Base-by-base conservation (phyloP, 306 rosid species). In the Vigna unguiculata region DNA sequence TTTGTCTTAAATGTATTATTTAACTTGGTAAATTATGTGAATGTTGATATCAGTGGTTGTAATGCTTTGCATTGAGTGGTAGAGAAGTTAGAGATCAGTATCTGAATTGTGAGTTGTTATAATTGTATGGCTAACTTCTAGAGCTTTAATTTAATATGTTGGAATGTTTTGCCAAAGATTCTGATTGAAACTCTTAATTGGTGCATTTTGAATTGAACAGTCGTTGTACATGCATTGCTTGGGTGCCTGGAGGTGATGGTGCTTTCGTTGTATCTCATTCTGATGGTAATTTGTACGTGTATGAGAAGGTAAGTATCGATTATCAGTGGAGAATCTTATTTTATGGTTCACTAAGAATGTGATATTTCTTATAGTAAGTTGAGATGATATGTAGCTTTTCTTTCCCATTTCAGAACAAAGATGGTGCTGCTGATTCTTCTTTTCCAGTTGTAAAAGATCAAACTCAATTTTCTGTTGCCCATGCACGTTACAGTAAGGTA, bases 401-500 rank as follows among this genome's bases (percentile, higher is more conserved):
- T 78, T 75, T 80, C 72, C 7, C 52, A 69, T 78, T 55, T 63
- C 83, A 96, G 99, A 84, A 86, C 82, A 96, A 96, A 87, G 98
- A 96, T 54, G 90, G 90, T 45, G 95, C 91, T 21, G 93, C 89
- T 45, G 99, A 96, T 80, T 69, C 99, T 71, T 82, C 99, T 51
- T 93, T 96, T 85, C 93, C 98, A 7, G 83, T 85, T 65, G 71
- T 93, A 63, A 96, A 89, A 84, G 99, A 96, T 88, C 99, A 76
- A 79, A 74, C 86, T 55, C 99, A 91, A 72, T 93, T 96, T 87
- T 89, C 97, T 71, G 96, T 92, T 83, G 73, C 93, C 4, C 97
- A 95, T 86, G 97, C 99, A 70, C 97, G 99, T 67, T 86, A 93
- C 78, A 95, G 88, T 82, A 95, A 95, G 97, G 99, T 95, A 84